Percentiles rank a stretch among this genome's conserved stretches.
These are phyloP conservation scores for Chenopodium formosanum DNA, from an alignment of 148 eudicot genomes.

Conservation along the genomic window DNA sequence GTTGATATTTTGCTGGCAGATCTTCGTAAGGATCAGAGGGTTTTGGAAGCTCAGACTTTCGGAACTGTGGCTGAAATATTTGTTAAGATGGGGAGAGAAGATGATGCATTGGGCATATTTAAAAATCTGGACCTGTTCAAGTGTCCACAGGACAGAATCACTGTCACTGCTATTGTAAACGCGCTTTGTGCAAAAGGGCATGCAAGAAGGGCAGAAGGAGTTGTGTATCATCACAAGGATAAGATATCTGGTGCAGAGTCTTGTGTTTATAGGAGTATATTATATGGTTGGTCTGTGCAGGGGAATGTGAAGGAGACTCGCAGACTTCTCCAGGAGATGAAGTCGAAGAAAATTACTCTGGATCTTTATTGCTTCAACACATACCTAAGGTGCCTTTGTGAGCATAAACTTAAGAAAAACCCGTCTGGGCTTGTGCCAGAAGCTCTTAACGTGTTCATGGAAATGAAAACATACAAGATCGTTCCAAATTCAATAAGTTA, in stretches of 20 bases:
- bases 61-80: slow-evolving; percentile 43
- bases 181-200: slow-evolving; percentile 63
- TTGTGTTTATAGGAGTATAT: slow-evolving; percentile 52
- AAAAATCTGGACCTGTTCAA: slow-evolving; percentile 53
- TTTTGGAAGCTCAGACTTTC: slow-evolving; percentile 48
- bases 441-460: slow-evolving; percentile 60
- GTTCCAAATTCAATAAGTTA: slow-evolving; percentile 49
- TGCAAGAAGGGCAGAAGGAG: slow-evolving; percentile 55
- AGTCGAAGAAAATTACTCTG: slow-evolving; percentile 42
- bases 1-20: slow-evolving; percentile 48
- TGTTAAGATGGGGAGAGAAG: slow-evolving; percentile 55
- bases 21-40: slow-evolving; percentile 47
- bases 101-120: slow-evolving; percentile 63
- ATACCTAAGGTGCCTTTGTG: slow-evolving; percentile 56
- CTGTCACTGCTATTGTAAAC: slow-evolving; percentile 48
- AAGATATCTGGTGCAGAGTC: slow-evolving; percentile 44
- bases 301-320: slow-evolving; percentile 59
- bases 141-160: slow-evolving; percentile 45
- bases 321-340: slow-evolving; percentile 52
- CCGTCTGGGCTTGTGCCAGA: slow-evolving; percentile 69
- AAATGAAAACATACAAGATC: slow-evolving; percentile 51
- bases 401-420: slow-evolving; percentile 46
- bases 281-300: slow-evolving; percentile 58
- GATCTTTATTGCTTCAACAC: slow-evolving; percentile 60
- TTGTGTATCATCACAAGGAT: slow-evolving; percentile 48